Evolutionary conservation across 352 stramenopile genomes (phyloP).

Genomic region (Phytopythium aichiense): DNA sequence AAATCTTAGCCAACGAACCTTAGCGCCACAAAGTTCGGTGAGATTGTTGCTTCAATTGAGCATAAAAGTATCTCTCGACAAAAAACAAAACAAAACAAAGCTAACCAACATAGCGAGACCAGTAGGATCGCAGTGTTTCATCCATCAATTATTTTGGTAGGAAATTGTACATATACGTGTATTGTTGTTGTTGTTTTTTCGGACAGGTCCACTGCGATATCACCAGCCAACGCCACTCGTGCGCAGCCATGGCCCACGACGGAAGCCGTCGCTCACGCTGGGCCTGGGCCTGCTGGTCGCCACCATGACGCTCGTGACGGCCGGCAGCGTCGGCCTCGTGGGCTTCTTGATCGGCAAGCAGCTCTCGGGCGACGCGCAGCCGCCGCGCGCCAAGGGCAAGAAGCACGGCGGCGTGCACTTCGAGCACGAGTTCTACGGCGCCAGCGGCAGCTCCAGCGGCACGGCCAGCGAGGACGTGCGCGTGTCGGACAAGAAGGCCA

Average conservation of each 20-base stretch:
- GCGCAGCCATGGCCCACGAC: conserved; percentile 16
- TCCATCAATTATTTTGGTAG: too few species aligned
- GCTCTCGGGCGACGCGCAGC: conserved; percentile 9
- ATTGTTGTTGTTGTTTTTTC: too few species aligned
- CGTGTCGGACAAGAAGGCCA: conserved; percentile 81
- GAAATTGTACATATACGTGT: too few species aligned
- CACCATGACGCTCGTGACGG: conserved; percentile 72
- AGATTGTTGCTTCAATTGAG: too few species aligned
- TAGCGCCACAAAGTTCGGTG: too few species aligned
- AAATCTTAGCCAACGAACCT: too few species aligned
- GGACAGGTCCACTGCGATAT: too few species aligned
- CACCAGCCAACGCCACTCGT: too few species aligned
- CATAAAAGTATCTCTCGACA: too few species aligned
- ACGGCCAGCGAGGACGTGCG: conserved; percentile 75
- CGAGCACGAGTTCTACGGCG: conserved; percentile 11
- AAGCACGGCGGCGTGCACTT: conserved; percentile 9
- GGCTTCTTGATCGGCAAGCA: conserved; percentile 70
- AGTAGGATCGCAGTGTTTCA: too few species aligned
- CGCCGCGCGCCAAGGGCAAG: conserved; percentile 10
- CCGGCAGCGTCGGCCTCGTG: conserved; percentile 59
- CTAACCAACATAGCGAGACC: too few species aligned
- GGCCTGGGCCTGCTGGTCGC: conserved; percentile 60
- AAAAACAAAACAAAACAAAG: too few species aligned
- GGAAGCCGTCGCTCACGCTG: conserved; percentile 50
- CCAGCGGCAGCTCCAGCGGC: conserved; percentile 17